Evolutionary conservation across 1,139 yeast genomes (phyloP).

Genomic region (Diutina catenulata): DNA sequence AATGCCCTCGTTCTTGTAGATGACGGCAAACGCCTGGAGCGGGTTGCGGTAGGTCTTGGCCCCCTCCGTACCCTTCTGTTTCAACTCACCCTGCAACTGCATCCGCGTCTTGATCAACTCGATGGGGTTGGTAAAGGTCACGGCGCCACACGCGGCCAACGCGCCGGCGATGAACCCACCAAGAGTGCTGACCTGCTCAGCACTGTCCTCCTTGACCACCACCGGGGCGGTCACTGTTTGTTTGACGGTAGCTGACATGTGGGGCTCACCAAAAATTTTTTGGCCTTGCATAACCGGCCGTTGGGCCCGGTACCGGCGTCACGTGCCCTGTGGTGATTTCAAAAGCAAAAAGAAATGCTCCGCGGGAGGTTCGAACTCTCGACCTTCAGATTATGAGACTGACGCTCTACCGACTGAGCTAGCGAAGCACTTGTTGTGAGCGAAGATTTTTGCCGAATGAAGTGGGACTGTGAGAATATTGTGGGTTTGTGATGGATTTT

Average conservation of each 20-base stretch:
- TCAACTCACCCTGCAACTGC: conserved; percentile 91
- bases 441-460: too few relatives aligned
- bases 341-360: conserved; percentile 1
- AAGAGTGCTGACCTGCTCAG: conserved; percentile 39
- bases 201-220: background rate
- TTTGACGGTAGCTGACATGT: background rate
- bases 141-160: conserved; percentile 95
- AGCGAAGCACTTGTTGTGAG: conserved; percentile 5
- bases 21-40: conserved; percentile 69
- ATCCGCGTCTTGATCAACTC: conserved; percentile 89
- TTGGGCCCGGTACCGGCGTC: too few relatives aligned
- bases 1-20: conserved; percentile 72
- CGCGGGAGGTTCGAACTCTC: conserved; percentile 6
- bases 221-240: background rate
- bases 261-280: too few relatives aligned
- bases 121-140: conserved; percentile 90
- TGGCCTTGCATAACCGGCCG: too few relatives aligned
- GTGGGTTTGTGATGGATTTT: too few relatives aligned
- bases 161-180: conserved; percentile 95
- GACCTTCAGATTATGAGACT: conserved; percentile 6
- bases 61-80: conserved; percentile 30
- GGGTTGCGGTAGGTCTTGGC: conserved; percentile 66
- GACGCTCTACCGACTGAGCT: conserved; percentile 6
- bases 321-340: too few relatives aligned
- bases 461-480: too few relatives aligned